Conservation (phyloP, 306 rosid species). For the Sphenostylis stenocarpa region DNA sequence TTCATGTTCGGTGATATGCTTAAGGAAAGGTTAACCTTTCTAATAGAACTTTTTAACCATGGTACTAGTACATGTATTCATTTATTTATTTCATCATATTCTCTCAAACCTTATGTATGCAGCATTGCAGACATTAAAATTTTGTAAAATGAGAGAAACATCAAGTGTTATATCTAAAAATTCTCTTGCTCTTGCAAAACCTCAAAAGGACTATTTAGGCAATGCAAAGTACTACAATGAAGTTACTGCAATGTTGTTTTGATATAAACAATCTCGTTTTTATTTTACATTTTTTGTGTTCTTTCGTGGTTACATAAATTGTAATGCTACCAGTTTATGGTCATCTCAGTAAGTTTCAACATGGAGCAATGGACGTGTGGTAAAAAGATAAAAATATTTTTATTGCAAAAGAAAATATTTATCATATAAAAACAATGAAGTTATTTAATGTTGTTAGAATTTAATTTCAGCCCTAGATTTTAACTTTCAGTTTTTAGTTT, state of each 20-base stretch:
- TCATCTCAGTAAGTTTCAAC: not conserved
- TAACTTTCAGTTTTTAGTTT: too few relatives aligned
- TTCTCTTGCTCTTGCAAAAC: constrained; percentile 11
- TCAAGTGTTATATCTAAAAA: constrained; percentile 6
- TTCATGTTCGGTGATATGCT: constrained; percentile 27
- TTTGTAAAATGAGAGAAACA: not conserved
- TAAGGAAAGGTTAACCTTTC: constrained; percentile 19
- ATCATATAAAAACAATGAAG: not conserved
- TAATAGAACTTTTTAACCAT: not conserved
- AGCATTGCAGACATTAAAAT: not conserved
- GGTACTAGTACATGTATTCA: not conserved
- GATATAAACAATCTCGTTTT: not conserved
- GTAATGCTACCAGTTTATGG: not conserved
- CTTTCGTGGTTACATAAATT: not conserved
- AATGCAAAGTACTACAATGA: not conserved
- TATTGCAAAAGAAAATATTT: not conserved
- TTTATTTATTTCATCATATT: not conserved
- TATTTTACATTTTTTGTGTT: not conserved
- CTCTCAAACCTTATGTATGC: not conserved
- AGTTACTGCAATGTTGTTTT: not conserved
- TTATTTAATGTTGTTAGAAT: too few relatives aligned
- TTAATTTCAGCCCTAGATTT: too few relatives aligned
- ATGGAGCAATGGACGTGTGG: not conserved
- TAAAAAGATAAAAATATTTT: not conserved
- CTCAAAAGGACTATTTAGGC: not conserved